phyloP scores from a whole-genome alignment of 352 stramenopile species.

The Pythium monospermum region DNA sequence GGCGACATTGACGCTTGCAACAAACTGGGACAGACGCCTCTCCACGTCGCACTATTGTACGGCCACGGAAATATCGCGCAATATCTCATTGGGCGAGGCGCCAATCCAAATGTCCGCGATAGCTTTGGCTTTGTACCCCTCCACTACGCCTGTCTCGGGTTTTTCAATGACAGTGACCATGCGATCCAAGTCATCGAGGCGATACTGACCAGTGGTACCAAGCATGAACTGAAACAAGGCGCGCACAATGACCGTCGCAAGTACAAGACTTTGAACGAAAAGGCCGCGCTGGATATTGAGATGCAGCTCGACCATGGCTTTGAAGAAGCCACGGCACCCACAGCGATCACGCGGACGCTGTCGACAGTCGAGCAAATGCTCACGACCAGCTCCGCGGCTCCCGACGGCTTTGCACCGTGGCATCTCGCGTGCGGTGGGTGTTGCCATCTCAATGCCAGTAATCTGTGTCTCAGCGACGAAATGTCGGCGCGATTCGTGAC shows the following conservation, averaged over 20 bases:
- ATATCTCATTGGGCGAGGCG: slow-evolving; percentile 37
- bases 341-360: slow-evolving; percentile 31
- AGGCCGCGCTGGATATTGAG: slow-evolving; percentile 52
- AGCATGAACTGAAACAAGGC: slow-evolving; percentile 26
- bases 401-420: slow-evolving; percentile 41
- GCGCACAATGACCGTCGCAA: slow-evolving; percentile 49
- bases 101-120: slow-evolving; percentile 60
- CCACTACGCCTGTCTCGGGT: slow-evolving; percentile 65
- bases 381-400: slow-evolving; percentile 1
- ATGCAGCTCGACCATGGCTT: slow-evolving; percentile 42
- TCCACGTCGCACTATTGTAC: slow-evolving; percentile 66
- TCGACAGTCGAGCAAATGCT: slow-evolving; percentile 33
- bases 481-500: slow-evolving; percentile 31
- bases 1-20: slow-evolving; percentile 61
- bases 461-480: slow-evolving; percentile 42
- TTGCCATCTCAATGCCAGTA: slow-evolving; percentile 24
- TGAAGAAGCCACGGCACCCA: slow-evolving; percentile 25
- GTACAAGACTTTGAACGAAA: slow-evolving; percentile 45
- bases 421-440: slow-evolving; percentile 61
- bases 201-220: slow-evolving; percentile 24
- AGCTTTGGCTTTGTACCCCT: slow-evolving; percentile 47
- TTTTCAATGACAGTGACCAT: slow-evolving; percentile 28
- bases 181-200: slow-evolving; percentile 29
- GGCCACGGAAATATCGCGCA: slow-evolving; percentile 37
- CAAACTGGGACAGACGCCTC: slow-evolving; percentile 45